Evolutionary conservation across 768 basidiomycete species (phyloP).

Genomic region (Russula brevipes): DNA sequence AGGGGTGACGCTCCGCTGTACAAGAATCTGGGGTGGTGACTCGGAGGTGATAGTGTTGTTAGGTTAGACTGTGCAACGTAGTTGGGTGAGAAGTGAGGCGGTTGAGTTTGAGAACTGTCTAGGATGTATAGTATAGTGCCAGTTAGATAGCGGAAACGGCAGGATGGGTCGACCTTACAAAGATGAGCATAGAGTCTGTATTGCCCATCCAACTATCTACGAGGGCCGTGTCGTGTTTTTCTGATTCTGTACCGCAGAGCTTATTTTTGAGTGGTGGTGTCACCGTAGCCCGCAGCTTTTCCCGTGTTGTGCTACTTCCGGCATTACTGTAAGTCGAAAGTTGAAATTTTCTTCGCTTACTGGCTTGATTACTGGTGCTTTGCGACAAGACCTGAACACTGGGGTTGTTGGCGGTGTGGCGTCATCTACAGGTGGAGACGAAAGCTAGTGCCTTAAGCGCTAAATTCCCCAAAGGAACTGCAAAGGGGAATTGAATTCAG

Average conservation of each 20-base stretch:
- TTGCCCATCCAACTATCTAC: constrained; percentile 17
- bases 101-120: not conserved
- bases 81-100: not conserved
- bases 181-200: constrained; percentile 19
- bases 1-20: not conserved
- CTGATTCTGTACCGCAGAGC: constrained; percentile 18
- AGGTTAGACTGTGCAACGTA: not conserved
- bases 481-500: no score
- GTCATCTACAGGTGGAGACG: no score
- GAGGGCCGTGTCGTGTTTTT: constrained; percentile 10
- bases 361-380: no score
- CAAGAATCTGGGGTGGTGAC: not conserved
- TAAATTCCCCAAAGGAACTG: no score
- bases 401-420: no score
- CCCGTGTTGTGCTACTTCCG: no score
- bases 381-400: no score
- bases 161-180: constrained; percentile 4
- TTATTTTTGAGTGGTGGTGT: constrained; percentile 3
- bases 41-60: not conserved
- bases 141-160: not conserved
- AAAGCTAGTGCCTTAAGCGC: no score
- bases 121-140: not conserved
- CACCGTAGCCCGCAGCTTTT: not conserved
- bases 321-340: no score
- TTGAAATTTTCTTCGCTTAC: no score